Evolutionary conservation across 2,329 filamentous ascomycete genomes (phyloP), one percentile per base, ranked within the genome.

Genomic region (Tolypocladium endophyticum): DNA sequence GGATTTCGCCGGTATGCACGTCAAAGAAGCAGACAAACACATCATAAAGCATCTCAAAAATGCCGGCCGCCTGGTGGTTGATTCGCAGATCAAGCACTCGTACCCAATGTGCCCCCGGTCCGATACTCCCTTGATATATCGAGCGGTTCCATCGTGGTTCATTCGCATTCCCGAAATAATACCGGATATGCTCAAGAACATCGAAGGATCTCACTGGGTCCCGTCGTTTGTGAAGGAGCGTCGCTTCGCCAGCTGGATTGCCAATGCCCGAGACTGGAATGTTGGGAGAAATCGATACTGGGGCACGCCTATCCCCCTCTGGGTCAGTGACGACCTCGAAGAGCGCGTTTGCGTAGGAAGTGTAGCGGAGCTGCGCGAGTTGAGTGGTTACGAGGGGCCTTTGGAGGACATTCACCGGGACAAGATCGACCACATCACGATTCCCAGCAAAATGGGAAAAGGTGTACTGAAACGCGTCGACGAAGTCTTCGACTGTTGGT

Each of bases 401-500:
- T 78, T 97, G 59, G 87, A 82, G 16, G 92, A 97, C 69, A 81
- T 97, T 38, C 93, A 97, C 73, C 87, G 92, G 58, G 91, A 97
- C 74, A 93, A 93, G 73, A 88, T 97, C 64, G 93, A 97, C 69
- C 81, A 91, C 66, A 96, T 97, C 72, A 96, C 92, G 53, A 97
- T 97, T 64, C 92, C 92, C 1, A 95, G 90, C 71, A 89, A 90
- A 74, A 82, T 87, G 75, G 92, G 92, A 66, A 96, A 93, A 70
- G 92, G 92, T 25, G 80, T 82, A n/a, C 77, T 97, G 63, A 87
- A 82, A 67, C 87, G 92, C 65, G 82, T 94, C 12, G 87, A 91
- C 57, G 92, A 96, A 71, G 90, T 97, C 5, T 96, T 97, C 67
- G 92, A 97, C 75, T 97, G 92, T 71, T 97, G 92, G 92, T 96